A percentile compares a stretch with the other conserved stretches of the same genome.
Evolutionary conservation across 2,329 filamentous ascomycete genomes (phyloP).

Genomic region (Diaporthe aspalathi): DNA sequence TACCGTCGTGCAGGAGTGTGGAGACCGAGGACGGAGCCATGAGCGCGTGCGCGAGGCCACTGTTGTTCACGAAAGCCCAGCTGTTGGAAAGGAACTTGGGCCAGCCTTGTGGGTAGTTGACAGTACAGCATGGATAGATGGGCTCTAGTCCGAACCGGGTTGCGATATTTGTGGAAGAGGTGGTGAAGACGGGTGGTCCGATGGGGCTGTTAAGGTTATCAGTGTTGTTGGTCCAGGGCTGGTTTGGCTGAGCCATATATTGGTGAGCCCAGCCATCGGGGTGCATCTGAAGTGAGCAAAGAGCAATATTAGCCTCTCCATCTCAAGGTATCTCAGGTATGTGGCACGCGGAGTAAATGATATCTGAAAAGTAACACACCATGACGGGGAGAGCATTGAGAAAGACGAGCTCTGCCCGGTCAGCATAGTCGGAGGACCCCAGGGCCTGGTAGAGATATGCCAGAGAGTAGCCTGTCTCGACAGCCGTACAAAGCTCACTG

Average conservation of each 20-base stretch:
- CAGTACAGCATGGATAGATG: conserved; percentile 64
- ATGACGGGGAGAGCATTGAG: conserved; percentile 64
- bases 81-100: conserved; percentile 63
- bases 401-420: conserved; percentile 58
- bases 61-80: conserved; percentile 55
- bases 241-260: conserved; percentile 63
- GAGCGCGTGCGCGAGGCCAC: conserved; percentile 62
- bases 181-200: conserved; percentile 55
- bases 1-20: conserved; percentile 48
- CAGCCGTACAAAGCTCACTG: conserved; percentile 63
- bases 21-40: conserved; percentile 58
- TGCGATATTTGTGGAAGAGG: conserved; percentile 55
- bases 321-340: too few species aligned
- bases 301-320: neutral
- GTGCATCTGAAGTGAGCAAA: neutral
- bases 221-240: conserved; percentile 50
- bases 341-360: too few species aligned
- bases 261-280: conserved; percentile 57
- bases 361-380: conserved; percentile 40
- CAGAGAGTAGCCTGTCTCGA: conserved; percentile 63
- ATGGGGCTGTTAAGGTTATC: conserved; percentile 44
- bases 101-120: conserved; percentile 65
- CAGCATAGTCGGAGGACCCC: conserved; percentile 58
- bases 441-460: conserved; percentile 62
- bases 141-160: conserved; percentile 61